A percentile compares a stretch with the other conserved stretches of the same genome.
phyloP scores from a whole-genome alignment of 2,329 filamentous ascomycete species.

The Knoxdaviesia proteae region DNA sequence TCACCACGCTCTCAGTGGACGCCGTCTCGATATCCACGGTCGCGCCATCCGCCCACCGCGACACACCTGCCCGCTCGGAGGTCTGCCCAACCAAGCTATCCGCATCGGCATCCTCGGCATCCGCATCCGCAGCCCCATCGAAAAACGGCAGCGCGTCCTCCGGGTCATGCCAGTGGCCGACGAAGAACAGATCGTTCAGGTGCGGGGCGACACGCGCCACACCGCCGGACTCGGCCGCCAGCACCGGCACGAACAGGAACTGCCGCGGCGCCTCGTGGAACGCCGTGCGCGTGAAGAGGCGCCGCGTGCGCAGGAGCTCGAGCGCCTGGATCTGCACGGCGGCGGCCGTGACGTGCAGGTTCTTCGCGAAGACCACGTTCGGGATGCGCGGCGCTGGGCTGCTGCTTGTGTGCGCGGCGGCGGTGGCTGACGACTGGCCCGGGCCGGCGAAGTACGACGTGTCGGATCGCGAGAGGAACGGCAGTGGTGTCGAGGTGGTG shows the following conservation, averaged over 20 bases:
- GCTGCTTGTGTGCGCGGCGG: slow-evolving; percentile 6
- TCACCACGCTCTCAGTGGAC: slow-evolving; percentile 25
- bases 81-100: neutral
- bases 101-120: slow-evolving; percentile 12
- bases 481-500: slow-evolving; percentile 6
- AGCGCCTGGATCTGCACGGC: slow-evolving; percentile 64
- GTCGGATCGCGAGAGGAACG: slow-evolving; percentile 9
- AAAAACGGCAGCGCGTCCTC: slow-evolving; percentile 55
- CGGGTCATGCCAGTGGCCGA: slow-evolving; percentile 66
- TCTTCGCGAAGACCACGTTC: slow-evolving; percentile 63
- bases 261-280: slow-evolving; percentile 54
- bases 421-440: slow-evolving; percentile 8
- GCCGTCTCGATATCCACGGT: slow-evolving; percentile 10
- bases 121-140: slow-evolving; percentile 22
- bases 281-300: slow-evolving; percentile 55
- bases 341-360: slow-evolving; percentile 53
- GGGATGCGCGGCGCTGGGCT: slow-evolving; percentile 31
- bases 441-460: slow-evolving; percentile 12
- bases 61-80: slow-evolving; percentile 15
- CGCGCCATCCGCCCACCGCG: slow-evolving; percentile 13
- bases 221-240: slow-evolving; percentile 26
- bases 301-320: slow-evolving; percentile 59
- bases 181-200: slow-evolving; percentile 65
- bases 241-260: slow-evolving; percentile 64
- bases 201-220: slow-evolving; percentile 30